Conservation (phyloP, 306 rosid genomes). For the Crataegus laevigata region DNA sequence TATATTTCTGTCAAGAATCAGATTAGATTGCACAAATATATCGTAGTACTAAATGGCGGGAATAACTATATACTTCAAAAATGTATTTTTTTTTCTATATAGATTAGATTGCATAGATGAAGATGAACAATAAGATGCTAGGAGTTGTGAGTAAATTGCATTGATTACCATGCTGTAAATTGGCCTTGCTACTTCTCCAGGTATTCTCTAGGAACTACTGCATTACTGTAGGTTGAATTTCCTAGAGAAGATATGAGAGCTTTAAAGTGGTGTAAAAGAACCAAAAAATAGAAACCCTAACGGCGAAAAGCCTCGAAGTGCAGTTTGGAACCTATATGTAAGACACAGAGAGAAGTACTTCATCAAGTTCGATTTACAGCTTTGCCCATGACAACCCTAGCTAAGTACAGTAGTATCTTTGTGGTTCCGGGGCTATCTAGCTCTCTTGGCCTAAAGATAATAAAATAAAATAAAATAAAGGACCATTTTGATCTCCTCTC, state of each 20-base stretch:
- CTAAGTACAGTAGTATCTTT: slow-evolving; percentile 36
- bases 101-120: neutral
- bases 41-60: no score
- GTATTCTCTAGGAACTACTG: neutral
- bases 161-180: neutral
- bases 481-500: slow-evolving; percentile 18
- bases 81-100: no score
- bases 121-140: neutral
- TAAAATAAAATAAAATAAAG: slow-evolving; percentile 2
- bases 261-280: neutral
- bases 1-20: neutral
- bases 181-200: neutral
- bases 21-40: neutral
- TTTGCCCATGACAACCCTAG: slow-evolving; percentile 28
- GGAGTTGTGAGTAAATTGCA: neutral
- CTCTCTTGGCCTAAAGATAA: neutral
- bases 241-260: neutral
- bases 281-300: slow-evolving; percentile 47
- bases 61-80: neutral
- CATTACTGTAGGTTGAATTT: neutral
- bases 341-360: neutral
- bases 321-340: slow-evolving; percentile 15
- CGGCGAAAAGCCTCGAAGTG: slow-evolving; percentile 5
- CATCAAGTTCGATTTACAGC: slow-evolving; percentile 18
- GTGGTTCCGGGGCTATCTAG: slow-evolving; percentile 13